These are phyloP conservation scores for Kluyveromyces dobzhanskii DNA, from an alignment of 805 yeast genomes.

Conservation along the genomic window DNA sequence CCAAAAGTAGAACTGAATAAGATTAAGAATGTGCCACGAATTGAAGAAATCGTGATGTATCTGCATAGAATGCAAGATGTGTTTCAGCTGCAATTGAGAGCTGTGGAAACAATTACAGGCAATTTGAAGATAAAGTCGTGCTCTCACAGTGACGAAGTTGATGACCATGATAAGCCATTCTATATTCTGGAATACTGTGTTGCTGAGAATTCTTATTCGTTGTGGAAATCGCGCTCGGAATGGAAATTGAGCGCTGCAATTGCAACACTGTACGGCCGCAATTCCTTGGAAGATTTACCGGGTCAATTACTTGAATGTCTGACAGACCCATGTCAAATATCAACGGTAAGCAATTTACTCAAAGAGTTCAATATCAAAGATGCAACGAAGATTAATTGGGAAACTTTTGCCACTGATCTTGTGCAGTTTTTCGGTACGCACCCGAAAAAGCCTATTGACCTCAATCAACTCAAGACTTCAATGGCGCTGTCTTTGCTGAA, in stretches of 20 bases:
- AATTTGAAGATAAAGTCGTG: constrained; percentile 20
- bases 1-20: constrained; percentile 21
- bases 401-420: neutral
- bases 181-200: constrained; percentile 23
- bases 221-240: constrained; percentile 23
- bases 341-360: neutral
- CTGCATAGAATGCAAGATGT: constrained; percentile 21
- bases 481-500: constrained; percentile 20
- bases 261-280: constrained; percentile 10
- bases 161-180: constrained; percentile 13
- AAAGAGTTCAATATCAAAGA: neutral
- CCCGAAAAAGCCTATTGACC: neutral
- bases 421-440: neutral
- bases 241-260: constrained; percentile 21
- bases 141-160: constrained; percentile 8
- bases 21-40: constrained; percentile 9
- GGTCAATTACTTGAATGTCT: neutral
- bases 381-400: neutral
- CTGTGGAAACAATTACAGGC: constrained; percentile 23
- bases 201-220: constrained; percentile 11
- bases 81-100: constrained; percentile 18
- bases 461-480: neutral
- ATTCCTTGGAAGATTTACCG: neutral
- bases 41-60: constrained; percentile 11
- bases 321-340: neutral